These are phyloP conservation scores for Piloderma croceum DNA, from an alignment of 768 basidiomycete species.

Conservation along the genomic window DNA sequence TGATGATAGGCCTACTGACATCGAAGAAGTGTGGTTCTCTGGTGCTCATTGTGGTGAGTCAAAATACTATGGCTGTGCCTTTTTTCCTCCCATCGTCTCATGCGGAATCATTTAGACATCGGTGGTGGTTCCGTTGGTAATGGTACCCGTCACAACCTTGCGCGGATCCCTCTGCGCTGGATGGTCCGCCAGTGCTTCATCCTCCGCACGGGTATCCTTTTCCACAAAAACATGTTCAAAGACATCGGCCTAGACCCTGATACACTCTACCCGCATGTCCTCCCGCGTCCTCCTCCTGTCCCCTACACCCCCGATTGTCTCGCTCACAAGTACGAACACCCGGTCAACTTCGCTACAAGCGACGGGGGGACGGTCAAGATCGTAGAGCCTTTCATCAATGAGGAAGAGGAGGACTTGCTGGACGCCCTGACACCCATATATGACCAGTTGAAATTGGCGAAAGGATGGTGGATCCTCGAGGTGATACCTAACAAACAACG, in stretches of 20 bases:
- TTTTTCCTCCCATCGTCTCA: background rate
- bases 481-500: constrained; percentile 23
- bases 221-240: constrained; percentile 29
- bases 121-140: constrained; percentile 50
- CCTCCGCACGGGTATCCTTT: constrained; percentile 38
- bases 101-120: constrained; percentile 31
- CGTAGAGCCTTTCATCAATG: constrained; percentile 1
- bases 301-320: constrained; percentile 8
- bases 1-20: constrained; percentile 26
- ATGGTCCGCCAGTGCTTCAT: constrained; percentile 47
- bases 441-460: constrained; percentile 49
- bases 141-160: constrained; percentile 38
- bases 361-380: background rate
- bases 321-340: constrained; percentile 7
- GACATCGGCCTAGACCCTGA: constrained; percentile 25
- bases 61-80: background rate
- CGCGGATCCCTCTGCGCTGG: constrained; percentile 42
- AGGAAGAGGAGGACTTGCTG: constrained; percentile 39
- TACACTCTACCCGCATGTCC: constrained; percentile 24
- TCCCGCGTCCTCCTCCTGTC: constrained; percentile 34
- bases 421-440: constrained; percentile 39
- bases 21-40: constrained; percentile 69
- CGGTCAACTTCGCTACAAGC: background rate
- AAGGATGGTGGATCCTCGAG: constrained; percentile 66
- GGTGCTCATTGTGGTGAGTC: constrained; percentile 36